A percentile compares a stretch with the other conserved stretches of the same genome.
Conservation (phyloP, 2,329 filamentous ascomycete species). For the Ophiostoma ips region DNA sequence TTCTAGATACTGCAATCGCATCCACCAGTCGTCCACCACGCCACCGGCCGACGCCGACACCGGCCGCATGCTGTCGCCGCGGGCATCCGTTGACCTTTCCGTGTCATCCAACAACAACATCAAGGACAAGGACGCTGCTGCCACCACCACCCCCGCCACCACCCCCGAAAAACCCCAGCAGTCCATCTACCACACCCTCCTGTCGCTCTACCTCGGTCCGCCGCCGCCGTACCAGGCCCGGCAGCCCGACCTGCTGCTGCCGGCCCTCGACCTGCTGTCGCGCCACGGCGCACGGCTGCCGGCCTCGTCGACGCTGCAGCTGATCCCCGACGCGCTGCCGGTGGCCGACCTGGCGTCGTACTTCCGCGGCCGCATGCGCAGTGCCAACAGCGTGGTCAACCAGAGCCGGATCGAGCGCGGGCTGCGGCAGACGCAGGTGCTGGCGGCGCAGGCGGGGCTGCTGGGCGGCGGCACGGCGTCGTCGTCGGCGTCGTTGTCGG, state of each 20-base stretch:
- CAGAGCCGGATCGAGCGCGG: slow-evolving; percentile 65
- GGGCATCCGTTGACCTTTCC: background rate
- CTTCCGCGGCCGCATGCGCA: slow-evolving; percentile 79
- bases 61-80: background rate
- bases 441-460: slow-evolving; percentile 60
- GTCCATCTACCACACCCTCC: slow-evolving; percentile 77
- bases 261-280: slow-evolving; percentile 76
- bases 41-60: background rate
- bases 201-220: slow-evolving; percentile 79
- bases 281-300: slow-evolving; percentile 86
- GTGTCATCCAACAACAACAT: background rate
- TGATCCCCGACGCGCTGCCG: slow-evolving; percentile 71
- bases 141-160: slow-evolving; percentile 12
- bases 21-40: slow-evolving; percentile 41
- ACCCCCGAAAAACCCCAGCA: background rate
- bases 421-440: slow-evolving; percentile 63
- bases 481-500: slow-evolving; percentile 25
- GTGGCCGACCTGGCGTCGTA: slow-evolving; percentile 74
- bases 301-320: slow-evolving; percentile 67
- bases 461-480: slow-evolving; percentile 48
- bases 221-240: slow-evolving; percentile 44
- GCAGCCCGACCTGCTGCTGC: slow-evolving; percentile 50
- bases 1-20: slow-evolving; percentile 73
- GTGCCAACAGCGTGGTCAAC: slow-evolving; percentile 69
- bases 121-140: slow-evolving; percentile 36